These are phyloP conservation scores for Omphalotus guepiniiformis DNA, from an alignment of 768 basidiomycete genomes.

Conservation along the genomic window DNA sequence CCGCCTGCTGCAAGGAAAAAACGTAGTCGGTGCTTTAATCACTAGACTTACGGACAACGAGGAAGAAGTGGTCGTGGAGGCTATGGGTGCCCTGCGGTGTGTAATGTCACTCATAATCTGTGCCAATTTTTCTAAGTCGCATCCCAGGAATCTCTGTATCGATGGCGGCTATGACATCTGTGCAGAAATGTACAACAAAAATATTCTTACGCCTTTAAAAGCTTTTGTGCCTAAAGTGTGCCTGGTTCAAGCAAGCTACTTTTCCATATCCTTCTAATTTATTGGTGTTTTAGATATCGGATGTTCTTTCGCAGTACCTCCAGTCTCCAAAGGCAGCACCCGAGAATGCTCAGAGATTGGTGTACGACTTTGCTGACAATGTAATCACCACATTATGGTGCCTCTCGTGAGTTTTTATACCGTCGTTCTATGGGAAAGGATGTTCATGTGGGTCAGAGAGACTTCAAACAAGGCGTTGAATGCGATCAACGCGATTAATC, in stretches of 20 bases:
- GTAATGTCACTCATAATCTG: conserved; percentile 21
- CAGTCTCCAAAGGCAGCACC: conserved; percentile 56
- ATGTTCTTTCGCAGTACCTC: conserved; percentile 63
- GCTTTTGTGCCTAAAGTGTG: conserved; percentile 76
- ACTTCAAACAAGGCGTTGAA: conserved; percentile 89
- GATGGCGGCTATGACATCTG: conserved; percentile 96
- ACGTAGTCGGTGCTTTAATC: conserved; percentile 83
- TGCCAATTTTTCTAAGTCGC: too few relatives aligned
- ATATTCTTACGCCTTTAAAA: conserved; percentile 73
- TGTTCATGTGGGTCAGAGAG: conserved; percentile 53
- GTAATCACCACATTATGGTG: conserved; percentile 93
- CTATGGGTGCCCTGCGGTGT: conserved; percentile 82
- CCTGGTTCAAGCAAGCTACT: not conserved
- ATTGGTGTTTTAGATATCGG: conserved; percentile 56
- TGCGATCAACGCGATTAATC: conserved; percentile 76
- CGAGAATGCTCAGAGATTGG: conserved; percentile 67
- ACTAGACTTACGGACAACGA: conserved; percentile 84
- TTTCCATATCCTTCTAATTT: not conserved
- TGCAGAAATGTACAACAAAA: conserved; percentile 97
- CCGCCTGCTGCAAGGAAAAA: conserved; percentile 84
- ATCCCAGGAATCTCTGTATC: conserved; percentile 92
- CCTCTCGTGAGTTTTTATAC: conserved; percentile 66
- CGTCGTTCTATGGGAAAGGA: not conserved
- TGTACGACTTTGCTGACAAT: conserved; percentile 88
- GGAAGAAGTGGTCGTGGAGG: conserved; percentile 89